Evolutionary conservation across 352 stramenopile genomes (phyloP), one percentile per base, ranked within the genome.

Genomic region (Saprolegnia diclina): DNA sequence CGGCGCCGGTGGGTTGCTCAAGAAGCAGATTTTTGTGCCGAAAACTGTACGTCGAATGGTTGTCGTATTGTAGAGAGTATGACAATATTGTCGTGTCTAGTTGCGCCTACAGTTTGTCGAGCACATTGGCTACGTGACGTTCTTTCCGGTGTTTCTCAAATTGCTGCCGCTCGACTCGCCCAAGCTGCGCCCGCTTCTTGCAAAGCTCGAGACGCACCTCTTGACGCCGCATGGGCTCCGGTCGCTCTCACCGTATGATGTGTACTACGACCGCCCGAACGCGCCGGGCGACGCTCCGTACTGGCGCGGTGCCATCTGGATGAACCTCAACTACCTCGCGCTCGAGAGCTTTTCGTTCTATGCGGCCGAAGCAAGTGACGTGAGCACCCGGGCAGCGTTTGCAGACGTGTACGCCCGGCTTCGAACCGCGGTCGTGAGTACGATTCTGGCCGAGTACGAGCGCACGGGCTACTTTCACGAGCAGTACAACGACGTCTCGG

Each of bases 271-370:
- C 59, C 79, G 83, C 24, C 85, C 89, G 65, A 97, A 98, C 48
- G 85, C 89, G 6, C 82, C 87, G n/a, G 88, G 90, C 5, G 90
- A 97, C 71, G 90, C 91, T 44, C 90, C 90, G 35, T 96, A 97
- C 77, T 98, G 93, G 93, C 84, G 94, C 56, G 94, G 94, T 44
- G 81, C 92, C 44, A 96, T 98, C 66, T 98, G 94, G 94, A 92
- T 98, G 63, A 96, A 97, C 70, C 73, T 89, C 18, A 98, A 98
- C 77, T 98, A 96, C 72, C 76, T 98, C 29, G 89, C 89, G 56
- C 67, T 97, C 35, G 77, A 83, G 71, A 87, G 89, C 24, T 77
- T 97, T 32, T 77, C 95, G 61, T 67, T 92, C 72, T 96, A 96
- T 64, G 79, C 77, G 21, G 56, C 82, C 22, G 70, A 73, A 0